Evolutionary conservation across 2,329 filamentous ascomycete genomes (phyloP), one percentile per base, ranked within the genome.

Genomic region (Fusarium protoensiforme): DNA sequence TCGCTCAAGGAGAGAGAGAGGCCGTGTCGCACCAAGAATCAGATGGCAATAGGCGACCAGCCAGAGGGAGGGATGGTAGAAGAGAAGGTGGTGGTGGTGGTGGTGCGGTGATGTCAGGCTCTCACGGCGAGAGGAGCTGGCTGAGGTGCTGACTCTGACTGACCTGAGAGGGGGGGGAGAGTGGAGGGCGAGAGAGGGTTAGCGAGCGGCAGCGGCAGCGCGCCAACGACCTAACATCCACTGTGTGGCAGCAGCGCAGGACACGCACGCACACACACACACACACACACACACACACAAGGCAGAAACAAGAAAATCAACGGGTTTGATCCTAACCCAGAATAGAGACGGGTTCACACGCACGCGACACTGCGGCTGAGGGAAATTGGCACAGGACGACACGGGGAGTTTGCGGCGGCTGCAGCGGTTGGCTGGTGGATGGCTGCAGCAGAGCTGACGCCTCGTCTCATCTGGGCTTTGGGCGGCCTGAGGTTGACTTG

Each of bases 171-270:
- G n/a, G n/a, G n/a, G n/a, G n/a, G n/a, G 43, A n/a, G 51, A 54
- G 51, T 31, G 31, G 51, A 54, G 51, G 51, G 31, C 24, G 51
- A 22, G 36, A 43, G 57, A 33, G 39, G 46, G 54, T 67, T 71
- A 75, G 72, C 66, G 72, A 73, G 73, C 73, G 73, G 73, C 73
- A 74, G 66, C 63, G 57, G 61, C 57, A 65, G 48, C 56, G 64
- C 61, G 61, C 61, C 71, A 69, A 71, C 43, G 20, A 64, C 46
- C 46, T 51, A 51, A 51, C 46, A 29, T n/a, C 24, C 24, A 51
- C 41, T 43, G 41, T 43, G 61, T 41, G 29, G 43, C 38, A 39
- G 66, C 51, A 65, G 60, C 24, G 41, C 64, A 60, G 38, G 60
- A 59, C 61, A 53, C 56, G 20, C 56, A 65, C 63, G 11, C 33